Conservation (phyloP, 345 rosid genomes). For the Sonneratia caseolaris region DNA sequence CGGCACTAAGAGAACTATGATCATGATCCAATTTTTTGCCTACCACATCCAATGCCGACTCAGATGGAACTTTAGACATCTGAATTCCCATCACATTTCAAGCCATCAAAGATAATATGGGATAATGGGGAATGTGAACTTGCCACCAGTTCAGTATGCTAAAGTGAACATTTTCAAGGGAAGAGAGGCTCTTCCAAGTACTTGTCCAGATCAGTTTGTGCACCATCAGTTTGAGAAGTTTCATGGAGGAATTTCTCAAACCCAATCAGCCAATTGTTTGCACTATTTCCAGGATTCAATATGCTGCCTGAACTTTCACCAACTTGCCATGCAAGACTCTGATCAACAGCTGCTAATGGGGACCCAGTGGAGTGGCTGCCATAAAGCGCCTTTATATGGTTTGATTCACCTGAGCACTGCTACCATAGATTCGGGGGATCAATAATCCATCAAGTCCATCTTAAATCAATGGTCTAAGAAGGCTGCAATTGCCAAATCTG, state of each 20-base stretch:
- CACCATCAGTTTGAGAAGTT: constrained; percentile 38
- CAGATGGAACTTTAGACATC: constrained; percentile 39
- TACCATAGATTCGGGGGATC: constrained; percentile 54
- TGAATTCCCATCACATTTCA: constrained; percentile 56
- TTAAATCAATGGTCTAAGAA: constrained; percentile 81
- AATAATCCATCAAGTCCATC: constrained; percentile 68
- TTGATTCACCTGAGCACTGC: constrained; percentile 41
- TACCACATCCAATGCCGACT: constrained; percentile 25
- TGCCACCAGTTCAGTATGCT: constrained; percentile 75
- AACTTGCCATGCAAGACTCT: constrained; percentile 42
- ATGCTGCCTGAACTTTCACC: constrained; percentile 16
- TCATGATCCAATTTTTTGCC: constrained; percentile 40
- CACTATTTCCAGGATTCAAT: constrained; percentile 17
- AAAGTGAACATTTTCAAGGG: constrained; percentile 55
- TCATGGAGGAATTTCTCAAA: constrained; percentile 60
- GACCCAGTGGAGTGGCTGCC: constrained; percentile 6
- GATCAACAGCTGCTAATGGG: constrained; percentile 45
- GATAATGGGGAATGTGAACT: constrained; percentile 66
- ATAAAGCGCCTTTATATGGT: too few relatives aligned
- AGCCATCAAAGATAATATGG: constrained; percentile 72
- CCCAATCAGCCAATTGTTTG: constrained; percentile 45
- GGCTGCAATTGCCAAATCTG: constrained; percentile 58
- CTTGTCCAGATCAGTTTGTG: constrained; percentile 57
- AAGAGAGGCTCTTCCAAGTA: constrained; percentile 79
- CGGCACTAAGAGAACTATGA: constrained; percentile 39